Evolutionary conservation across 345 rosid species (phyloP), one percentile per base, ranked within the genome.

Genomic region (Melaleuca alternifolia): DNA sequence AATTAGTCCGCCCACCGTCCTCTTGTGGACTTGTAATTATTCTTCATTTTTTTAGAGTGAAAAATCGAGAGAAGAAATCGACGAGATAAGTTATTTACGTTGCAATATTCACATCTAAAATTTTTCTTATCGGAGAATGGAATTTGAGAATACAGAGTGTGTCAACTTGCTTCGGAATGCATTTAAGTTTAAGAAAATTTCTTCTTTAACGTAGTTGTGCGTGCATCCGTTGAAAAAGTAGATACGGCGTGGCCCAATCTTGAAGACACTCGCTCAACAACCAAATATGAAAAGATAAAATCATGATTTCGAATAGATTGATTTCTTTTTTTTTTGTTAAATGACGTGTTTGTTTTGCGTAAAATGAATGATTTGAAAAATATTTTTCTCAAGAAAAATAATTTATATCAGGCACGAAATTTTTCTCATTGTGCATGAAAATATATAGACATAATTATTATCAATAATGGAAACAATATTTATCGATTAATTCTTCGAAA

Each of bases 321-420:
- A 14, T n/a, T n/a, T 41, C 4, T 41, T 41, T 62, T 18, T n/a
- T 59, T 30, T 62, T 16, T 10, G 0, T 2, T 8, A 5, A 30
- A 11, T 8, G 24, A 9, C 0, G 12, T 0, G 3, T 18, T 18
- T 62, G 15, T 65, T 71, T 33, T 3, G 24, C 0, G 0, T 3
- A 33, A 33, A 71, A 18, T 5, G 1, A 16, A 71, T 33, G 11
- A 71, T 33, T 16, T 71, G 2, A 1, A 16, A 65, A 33, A 2
- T 16, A 18, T 5, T 71, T 9, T 9, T 54, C 11, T 18, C 16
- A 20, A 5, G 33, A 18, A 8, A 0, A 0, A 71, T 71, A 2
- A 1, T 8, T 15, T 33, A 0, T 33, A 65, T 71, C 2, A 2
- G 10, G 18, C 37, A 18, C 2, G 16, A 33, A 65, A 71, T 0